Conservation (phyloP, 1,284 basidiomycete genomes). For the Mycena citricolor region DNA sequence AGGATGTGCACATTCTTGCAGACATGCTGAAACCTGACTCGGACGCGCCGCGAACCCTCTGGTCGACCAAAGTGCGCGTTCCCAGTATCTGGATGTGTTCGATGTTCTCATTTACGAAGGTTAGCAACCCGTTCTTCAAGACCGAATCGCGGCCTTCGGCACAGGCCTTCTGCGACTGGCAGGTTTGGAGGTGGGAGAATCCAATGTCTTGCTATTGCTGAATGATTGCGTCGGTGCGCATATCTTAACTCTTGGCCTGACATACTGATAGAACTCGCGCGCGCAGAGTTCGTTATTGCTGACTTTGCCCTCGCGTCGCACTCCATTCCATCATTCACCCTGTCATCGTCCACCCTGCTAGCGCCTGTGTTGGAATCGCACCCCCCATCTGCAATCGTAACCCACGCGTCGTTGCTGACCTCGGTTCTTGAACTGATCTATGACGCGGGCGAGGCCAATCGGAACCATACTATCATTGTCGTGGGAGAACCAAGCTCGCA, state of each 20-base stretch:
- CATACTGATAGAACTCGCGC: slow-evolving; percentile 1
- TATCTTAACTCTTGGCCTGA: not conserved
- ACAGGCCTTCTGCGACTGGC: slow-evolving; percentile 63
- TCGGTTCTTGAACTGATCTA: slow-evolving; percentile 67
- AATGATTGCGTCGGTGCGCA: slow-evolving; percentile 71
- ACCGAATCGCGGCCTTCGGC: slow-evolving; percentile 65
- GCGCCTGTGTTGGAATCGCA: slow-evolving; percentile 61
- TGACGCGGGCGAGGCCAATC: slow-evolving; percentile 48
- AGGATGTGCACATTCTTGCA: slow-evolving; percentile 64
- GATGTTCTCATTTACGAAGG: too few species aligned
- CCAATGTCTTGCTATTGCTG: slow-evolving; percentile 68
- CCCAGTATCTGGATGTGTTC: slow-evolving; percentile 2
- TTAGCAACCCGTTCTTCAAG: slow-evolving; percentile 65
- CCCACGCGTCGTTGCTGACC: slow-evolving; percentile 60
- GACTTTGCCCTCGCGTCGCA: slow-evolving; percentile 74
- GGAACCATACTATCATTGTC: slow-evolving; percentile 61
- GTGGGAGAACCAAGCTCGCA: slow-evolving; percentile 56
- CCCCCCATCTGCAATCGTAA: slow-evolving; percentile 67
- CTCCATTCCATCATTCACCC: slow-evolving; percentile 69
- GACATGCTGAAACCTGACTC: slow-evolving; percentile 66
- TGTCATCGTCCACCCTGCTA: slow-evolving; percentile 58
- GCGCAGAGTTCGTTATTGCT: slow-evolving; percentile 68
- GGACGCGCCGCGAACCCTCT: slow-evolving; percentile 69
- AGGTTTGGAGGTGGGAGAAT: slow-evolving; percentile 58
- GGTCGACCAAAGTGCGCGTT: slow-evolving; percentile 64